Conservation (phyloP, 2,329 filamentous ascomycete genomes). For the Microdochium bolleyi region DNA sequence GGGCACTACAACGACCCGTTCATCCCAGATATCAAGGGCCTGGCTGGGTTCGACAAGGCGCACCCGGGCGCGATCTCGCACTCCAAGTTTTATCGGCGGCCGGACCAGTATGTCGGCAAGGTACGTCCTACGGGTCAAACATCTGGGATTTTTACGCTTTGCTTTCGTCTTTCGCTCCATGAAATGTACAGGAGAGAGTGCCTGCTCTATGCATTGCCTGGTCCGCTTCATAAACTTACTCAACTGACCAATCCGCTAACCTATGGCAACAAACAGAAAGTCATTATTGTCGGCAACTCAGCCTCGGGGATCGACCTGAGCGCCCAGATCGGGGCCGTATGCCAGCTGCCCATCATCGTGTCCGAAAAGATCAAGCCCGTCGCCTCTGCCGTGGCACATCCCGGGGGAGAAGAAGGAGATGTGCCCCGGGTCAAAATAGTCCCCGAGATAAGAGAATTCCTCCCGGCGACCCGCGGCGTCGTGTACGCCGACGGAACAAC, state of each 20-base stretch:
- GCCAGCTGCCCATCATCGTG: constrained; percentile 45
- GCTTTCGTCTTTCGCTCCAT: too few relatives aligned
- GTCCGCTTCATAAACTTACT: too few relatives aligned
- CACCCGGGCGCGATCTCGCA: constrained; percentile 47
- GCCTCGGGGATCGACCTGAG: constrained; percentile 67
- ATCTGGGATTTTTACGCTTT: too few relatives aligned
- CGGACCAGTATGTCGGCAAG: constrained; percentile 22
- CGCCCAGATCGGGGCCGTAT: constrained; percentile 49
- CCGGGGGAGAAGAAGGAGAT: too few relatives aligned
- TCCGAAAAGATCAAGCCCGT: constrained; percentile 32
- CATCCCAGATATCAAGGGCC: constrained; percentile 47
- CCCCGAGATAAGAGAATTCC: constrained; percentile 1
- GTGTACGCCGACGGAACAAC: constrained; percentile 1
- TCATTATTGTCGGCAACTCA: constrained; percentile 60
- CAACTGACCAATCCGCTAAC: background rate
- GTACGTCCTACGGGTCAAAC: constrained; percentile 11
- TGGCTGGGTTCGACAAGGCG: constrained; percentile 39
- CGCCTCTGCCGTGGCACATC: constrained; percentile 6
- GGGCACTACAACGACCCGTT: constrained; percentile 56
- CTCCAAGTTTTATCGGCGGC: constrained; percentile 59
- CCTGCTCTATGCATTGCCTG: too few relatives aligned
- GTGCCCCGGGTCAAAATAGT: constrained; percentile 4
- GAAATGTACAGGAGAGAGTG: too few relatives aligned
- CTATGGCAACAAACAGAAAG: constrained; percentile 41
- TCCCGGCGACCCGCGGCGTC: background rate